These are phyloP conservation scores for Pyrus hybrid DNA, from an alignment of 331 rosid genomes.

Conservation along the genomic window DNA sequence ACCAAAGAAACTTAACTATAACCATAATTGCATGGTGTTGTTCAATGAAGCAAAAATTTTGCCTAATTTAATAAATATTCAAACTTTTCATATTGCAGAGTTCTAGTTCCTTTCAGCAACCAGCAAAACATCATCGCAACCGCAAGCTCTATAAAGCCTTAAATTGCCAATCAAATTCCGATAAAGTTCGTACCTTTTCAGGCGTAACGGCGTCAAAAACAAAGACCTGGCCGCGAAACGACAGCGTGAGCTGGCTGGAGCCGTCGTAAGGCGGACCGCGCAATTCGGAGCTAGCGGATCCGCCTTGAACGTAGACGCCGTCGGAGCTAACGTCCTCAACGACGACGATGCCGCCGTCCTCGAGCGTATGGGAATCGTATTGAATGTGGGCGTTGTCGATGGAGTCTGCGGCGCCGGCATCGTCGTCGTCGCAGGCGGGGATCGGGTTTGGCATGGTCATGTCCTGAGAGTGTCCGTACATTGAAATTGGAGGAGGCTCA, in stretches of 20 bases:
- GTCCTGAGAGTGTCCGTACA: conserved; percentile 51
- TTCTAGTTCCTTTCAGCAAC: background rate
- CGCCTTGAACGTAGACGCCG: conserved; percentile 31
- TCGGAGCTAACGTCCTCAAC: conserved; percentile 44
- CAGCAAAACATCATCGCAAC: background rate
- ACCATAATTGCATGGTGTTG: background rate
- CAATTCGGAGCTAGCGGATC: conserved; percentile 31
- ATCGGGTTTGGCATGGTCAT: conserved; percentile 50
- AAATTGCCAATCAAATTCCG: background rate
- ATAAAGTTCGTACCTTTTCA: conserved; percentile 42
- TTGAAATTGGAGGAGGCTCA: conserved; percentile 42
- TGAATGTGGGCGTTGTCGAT: conserved; percentile 47
- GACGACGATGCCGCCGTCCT: conserved; percentile 39
- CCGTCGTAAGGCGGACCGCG: conserved; percentile 39
- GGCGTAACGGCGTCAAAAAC: conserved; percentile 85
- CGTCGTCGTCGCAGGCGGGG: conserved; percentile 37
- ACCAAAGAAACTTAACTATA: background rate
- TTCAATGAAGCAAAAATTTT: background rate
- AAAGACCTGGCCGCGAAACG: conserved; percentile 88
- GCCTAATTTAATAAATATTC: background rate
- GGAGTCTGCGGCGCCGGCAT: conserved; percentile 23
- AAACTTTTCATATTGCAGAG: background rate
- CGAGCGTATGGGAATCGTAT: conserved; percentile 48
- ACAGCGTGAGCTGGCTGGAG: conserved; percentile 78
- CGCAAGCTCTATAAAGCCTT: conserved; percentile 9